Evolutionary conservation across 768 basidiomycete species (phyloP).

Genomic region (Ephemerocybe angulata): DNA sequence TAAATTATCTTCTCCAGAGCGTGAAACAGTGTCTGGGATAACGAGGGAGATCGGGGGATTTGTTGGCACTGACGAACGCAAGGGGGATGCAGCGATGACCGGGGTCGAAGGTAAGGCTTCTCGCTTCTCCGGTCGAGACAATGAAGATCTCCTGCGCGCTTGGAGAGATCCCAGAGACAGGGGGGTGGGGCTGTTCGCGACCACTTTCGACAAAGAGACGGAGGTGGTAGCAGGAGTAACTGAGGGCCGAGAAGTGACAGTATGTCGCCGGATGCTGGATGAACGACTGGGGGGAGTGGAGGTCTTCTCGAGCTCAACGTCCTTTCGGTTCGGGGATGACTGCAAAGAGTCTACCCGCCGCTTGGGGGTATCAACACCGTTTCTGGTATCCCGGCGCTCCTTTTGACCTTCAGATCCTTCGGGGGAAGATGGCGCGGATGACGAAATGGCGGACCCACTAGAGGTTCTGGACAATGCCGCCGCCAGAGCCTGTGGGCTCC

Average conservation of each 20-base stretch:
- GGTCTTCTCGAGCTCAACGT: conserved; percentile 51
- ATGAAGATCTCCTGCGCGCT: not conserved
- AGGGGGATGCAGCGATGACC: conserved; percentile 14
- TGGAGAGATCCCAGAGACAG: conserved; percentile 14
- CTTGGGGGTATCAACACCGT: conserved; percentile 41
- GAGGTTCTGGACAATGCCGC: conserved; percentile 38
- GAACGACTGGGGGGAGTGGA: conserved; percentile 32
- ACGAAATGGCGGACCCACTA: conserved; percentile 36
- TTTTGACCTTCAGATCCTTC: conserved; percentile 41
- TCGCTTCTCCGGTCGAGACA: conserved; percentile 7
- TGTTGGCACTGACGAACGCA: not conserved
- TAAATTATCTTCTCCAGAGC: conserved; percentile 31
- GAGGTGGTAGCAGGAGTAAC: conserved; percentile 40
- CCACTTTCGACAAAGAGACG: conserved; percentile 36
- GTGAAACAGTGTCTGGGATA: conserved; percentile 7
- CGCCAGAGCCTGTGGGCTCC: conserved; percentile 49
- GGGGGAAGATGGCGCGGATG: conserved; percentile 45
- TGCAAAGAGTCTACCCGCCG: conserved; percentile 50
- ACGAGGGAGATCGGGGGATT: not conserved
- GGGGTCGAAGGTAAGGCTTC: not conserved
- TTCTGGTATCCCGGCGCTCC: conserved; percentile 45
- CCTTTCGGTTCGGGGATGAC: conserved; percentile 60
- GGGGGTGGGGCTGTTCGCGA: conserved; percentile 31
- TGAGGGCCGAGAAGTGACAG: too few species aligned
- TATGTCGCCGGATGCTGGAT: conserved; percentile 33